phyloP scores from a whole-genome alignment of 2,329 filamentous ascomycete species.

The Macrophomina tecta region DNA sequence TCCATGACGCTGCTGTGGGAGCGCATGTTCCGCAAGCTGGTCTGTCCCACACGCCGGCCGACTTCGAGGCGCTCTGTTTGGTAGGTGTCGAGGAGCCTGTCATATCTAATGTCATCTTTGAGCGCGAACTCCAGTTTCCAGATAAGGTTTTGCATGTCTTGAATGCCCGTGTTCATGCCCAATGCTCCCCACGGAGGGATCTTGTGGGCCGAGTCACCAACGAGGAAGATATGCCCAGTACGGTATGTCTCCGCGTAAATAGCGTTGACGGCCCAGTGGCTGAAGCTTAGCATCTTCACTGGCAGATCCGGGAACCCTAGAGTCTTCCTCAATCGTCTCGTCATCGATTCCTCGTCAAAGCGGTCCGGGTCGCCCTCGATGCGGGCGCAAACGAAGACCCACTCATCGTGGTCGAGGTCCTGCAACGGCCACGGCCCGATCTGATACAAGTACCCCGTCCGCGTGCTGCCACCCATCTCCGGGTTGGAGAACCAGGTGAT shows the following conservation, averaged over 20 bases:
- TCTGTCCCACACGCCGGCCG: conserved; percentile 30
- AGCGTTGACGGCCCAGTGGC: conserved; percentile 37
- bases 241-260: conserved; percentile 36
- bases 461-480: conserved; percentile 41
- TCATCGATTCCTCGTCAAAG: conserved; percentile 23
- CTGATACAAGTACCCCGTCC: conserved; percentile 44
- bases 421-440: conserved; percentile 38
- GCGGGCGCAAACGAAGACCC: conserved; percentile 40
- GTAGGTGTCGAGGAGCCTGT: conserved; percentile 40
- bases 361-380: conserved; percentile 33
- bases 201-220: conserved; percentile 47
- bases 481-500: conserved; percentile 47
- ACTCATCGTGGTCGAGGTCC: conserved; percentile 37
- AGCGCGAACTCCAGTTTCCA: conserved; percentile 46
- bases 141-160: conserved; percentile 46
- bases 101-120: neutral
- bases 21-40: conserved; percentile 39
- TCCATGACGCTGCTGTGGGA: conserved; percentile 41
- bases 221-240: conserved; percentile 37
- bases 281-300: conserved; percentile 40
- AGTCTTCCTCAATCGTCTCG: conserved; percentile 36
- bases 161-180: conserved; percentile 46
- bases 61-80: conserved; percentile 43
- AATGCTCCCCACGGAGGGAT: conserved; percentile 47
- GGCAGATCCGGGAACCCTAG: conserved; percentile 35